phyloP scores from a whole-genome alignment of 306 rosid species.

The Lupinus albus region DNA sequence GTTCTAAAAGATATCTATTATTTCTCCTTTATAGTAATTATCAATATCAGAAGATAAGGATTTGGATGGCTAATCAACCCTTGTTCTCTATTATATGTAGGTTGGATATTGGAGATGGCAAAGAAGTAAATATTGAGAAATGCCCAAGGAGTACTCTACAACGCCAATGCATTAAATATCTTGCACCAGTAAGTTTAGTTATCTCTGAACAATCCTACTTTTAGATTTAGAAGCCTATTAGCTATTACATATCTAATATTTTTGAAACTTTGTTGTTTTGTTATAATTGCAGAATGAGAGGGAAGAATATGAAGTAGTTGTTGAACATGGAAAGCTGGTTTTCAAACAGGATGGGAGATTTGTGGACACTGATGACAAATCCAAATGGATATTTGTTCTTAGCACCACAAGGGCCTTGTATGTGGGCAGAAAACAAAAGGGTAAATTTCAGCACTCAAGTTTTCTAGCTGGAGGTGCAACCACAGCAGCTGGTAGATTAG shows the following conservation, averaged over 20 bases:
- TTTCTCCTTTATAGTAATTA: not conserved
- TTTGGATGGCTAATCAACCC: constrained; percentile 17
- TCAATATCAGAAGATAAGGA: not conserved
- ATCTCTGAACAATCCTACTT: not conserved
- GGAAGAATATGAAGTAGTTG: constrained; percentile 73
- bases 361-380: constrained; percentile 62
- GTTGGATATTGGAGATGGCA: no score
- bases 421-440: constrained; percentile 83
- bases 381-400: constrained; percentile 90
- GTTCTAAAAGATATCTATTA: not conserved
- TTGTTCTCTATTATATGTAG: constrained; percentile 49
- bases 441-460: constrained; percentile 83
- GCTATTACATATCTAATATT: not conserved
- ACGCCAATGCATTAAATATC: constrained; percentile 81
- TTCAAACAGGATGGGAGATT: constrained; percentile 51
- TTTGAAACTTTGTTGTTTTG: not conserved
- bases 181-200: constrained; percentile 69
- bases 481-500: constrained; percentile 94
- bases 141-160: constrained; percentile 67
- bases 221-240: constrained; percentile 5
- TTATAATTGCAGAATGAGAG: constrained; percentile 65
- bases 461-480: constrained; percentile 90
- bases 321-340: constrained; percentile 65
- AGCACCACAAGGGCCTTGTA: constrained; percentile 82
- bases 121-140: constrained; percentile 69